Percentiles rank a stretch among this genome's conserved stretches.
These are phyloP conservation scores for Fraxinus paxiana DNA, from an alignment of 305 asterid genomes.

Conservation along the genomic window DNA sequence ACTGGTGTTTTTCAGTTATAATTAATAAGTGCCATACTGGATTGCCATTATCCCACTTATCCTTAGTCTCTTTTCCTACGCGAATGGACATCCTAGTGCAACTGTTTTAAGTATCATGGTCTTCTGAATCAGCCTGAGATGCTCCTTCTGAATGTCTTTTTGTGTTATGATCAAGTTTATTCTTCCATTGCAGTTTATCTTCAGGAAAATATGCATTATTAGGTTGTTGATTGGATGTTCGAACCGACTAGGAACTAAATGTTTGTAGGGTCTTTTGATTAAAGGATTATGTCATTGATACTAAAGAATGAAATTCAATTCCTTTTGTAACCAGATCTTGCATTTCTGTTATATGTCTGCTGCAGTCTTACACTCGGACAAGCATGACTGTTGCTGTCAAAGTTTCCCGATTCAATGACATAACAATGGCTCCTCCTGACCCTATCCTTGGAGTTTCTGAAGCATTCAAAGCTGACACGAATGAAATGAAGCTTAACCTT, in stretches of 20 bases:
- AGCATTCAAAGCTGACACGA: constrained; percentile 80
- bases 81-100: neutral
- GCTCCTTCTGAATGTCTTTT: neutral
- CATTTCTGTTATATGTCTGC: constrained; percentile 17
- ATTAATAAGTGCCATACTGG: neutral
- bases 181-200: neutral
- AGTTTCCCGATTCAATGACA: constrained; percentile 59
- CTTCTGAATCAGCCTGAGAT: neutral
- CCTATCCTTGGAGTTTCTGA: constrained; percentile 97
- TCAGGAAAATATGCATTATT: constrained; percentile 3
- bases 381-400: constrained; percentile 55
- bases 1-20: neutral
- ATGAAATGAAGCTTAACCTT: constrained; percentile 87
- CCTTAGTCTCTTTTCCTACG: neutral
- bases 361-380: constrained; percentile 57
- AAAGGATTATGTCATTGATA: neutral
- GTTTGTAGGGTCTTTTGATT: neutral
- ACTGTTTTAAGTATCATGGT: neutral
- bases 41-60: neutral
- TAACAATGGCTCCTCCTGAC: constrained; percentile 96
- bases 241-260: constrained; percentile 8
- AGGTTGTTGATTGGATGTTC: neutral
- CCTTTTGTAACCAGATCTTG: constrained; percentile 4
- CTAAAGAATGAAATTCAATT: neutral
- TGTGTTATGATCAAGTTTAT: neutral